Conservation (phyloP, 176 grass and related monocot species). For the Oryza glaberrima region DNA sequence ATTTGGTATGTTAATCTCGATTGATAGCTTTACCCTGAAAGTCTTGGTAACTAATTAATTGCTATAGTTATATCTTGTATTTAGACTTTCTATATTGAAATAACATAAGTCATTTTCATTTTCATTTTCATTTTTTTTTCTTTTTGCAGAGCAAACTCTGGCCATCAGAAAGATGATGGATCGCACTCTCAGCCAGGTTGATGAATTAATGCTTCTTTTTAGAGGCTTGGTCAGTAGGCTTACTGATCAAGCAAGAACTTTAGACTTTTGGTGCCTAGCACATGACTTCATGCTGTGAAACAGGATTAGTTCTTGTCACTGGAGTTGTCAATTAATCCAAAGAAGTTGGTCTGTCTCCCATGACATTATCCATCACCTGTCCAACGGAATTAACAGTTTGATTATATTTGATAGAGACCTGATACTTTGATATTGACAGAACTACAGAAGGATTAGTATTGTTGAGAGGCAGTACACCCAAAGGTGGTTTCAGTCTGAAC, state of each 20-base stretch:
- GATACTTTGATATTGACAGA: neutral
- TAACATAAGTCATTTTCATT: neutral
- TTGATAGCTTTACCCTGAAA: neutral
- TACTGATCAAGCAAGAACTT: constrained; percentile 41
- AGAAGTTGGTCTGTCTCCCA: constrained; percentile 33
- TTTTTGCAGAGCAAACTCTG: neutral
- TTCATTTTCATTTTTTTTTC: too few relatives aligned
- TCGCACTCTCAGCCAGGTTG: constrained; percentile 7
- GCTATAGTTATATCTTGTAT: neutral
- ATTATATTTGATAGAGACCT: neutral
- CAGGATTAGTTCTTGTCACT: constrained; percentile 9
- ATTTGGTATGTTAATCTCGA: neutral
- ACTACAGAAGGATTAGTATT: neutral
- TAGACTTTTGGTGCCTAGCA: constrained; percentile 40
- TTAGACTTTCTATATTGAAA: neutral
- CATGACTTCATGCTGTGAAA: constrained; percentile 31
- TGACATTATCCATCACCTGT: constrained; percentile 12
- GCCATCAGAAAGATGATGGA: neutral
- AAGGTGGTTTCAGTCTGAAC: neutral
- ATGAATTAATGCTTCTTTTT: constrained; percentile 29
- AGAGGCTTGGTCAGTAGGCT: neutral
- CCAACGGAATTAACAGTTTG: constrained; percentile 24
- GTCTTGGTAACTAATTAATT: neutral
- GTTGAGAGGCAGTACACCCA: neutral
- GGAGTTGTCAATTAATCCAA: constrained; percentile 37